phyloP scores from a whole-genome alignment of 163 green algal genomes.

The Scenedesmus sp. region DNA sequence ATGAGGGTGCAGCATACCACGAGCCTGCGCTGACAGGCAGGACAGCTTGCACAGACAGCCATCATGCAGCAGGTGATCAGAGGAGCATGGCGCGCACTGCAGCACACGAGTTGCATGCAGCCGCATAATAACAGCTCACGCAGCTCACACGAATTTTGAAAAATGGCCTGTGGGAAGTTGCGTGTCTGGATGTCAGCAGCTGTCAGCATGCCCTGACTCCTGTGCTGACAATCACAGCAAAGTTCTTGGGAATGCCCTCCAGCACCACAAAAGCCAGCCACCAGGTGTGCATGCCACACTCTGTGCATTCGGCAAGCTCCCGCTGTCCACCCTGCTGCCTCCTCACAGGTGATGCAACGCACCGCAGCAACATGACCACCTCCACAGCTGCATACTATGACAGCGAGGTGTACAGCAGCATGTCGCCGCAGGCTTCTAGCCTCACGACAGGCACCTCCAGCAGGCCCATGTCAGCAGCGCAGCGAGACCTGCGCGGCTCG shows the following conservation, averaged over 20 bases:
- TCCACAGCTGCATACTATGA: constrained; percentile 25
- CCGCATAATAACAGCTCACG: not conserved
- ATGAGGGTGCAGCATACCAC: not conserved
- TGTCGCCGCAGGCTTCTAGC: constrained; percentile 27
- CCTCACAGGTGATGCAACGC: constrained; percentile 18
- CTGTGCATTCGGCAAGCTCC: not conserved
- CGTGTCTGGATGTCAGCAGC: not conserved
- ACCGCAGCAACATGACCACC: constrained; percentile 39
- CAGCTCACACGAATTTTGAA: not conserved
- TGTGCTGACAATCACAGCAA: not conserved
- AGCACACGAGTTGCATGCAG: not conserved
- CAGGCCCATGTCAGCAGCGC: constrained; percentile 55
- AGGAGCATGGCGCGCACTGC: not conserved
- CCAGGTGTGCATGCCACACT: not conserved
- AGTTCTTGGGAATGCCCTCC: no score
- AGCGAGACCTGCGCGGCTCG: constrained; percentile 68
- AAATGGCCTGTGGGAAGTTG: not conserved
- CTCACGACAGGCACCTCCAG: constrained; percentile 18
- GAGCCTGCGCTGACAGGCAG: not conserved
- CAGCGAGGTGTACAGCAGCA: constrained; percentile 34
- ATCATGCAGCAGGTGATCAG: not conserved
- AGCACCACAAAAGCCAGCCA: not conserved
- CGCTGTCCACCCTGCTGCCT: not conserved
- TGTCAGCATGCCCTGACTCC: not conserved
- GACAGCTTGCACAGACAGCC: not conserved